These are phyloP conservation scores for Cryphonectria nitschkei DNA, from an alignment of 2,329 filamentous ascomycete genomes.

Conservation along the genomic window DNA sequence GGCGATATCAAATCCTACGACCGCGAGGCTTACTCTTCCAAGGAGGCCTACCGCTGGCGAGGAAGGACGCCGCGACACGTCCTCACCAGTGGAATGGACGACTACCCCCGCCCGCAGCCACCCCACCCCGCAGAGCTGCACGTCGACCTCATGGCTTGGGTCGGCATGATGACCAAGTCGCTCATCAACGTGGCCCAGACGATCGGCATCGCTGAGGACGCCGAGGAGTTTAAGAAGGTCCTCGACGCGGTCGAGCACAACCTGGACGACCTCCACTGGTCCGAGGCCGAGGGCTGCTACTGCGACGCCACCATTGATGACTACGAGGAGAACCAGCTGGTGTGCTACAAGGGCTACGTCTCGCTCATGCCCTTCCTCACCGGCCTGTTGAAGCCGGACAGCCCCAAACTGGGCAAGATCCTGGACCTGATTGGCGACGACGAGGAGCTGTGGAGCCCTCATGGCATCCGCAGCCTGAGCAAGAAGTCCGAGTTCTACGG, in stretches of 20 bases:
- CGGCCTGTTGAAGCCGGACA: constrained; percentile 75
- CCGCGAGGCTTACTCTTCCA: constrained; percentile 82
- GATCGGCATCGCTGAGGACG: constrained; percentile 78
- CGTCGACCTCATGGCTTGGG: constrained; percentile 92
- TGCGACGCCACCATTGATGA: constrained; percentile 96
- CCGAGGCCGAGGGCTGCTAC: constrained; percentile 76
- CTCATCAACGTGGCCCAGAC: constrained; percentile 77
- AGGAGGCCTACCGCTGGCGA: constrained; percentile 93
- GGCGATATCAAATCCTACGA: constrained; percentile 93
- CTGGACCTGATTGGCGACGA: constrained; percentile 80
- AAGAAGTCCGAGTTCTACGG: constrained; percentile 82
- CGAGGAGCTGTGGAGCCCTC: constrained; percentile 85
- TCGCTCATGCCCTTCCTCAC: constrained; percentile 91
- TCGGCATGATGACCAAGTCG: constrained; percentile 93
- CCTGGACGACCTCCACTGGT: constrained; percentile 93
- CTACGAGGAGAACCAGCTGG: constrained; percentile 85
- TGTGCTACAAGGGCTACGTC: constrained; percentile 97
- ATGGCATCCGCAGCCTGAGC: constrained; percentile 89
- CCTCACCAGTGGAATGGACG: constrained; percentile 90
- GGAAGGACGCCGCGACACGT: constrained; percentile 86
- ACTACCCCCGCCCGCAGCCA: constrained; percentile 92
- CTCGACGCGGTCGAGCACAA: constrained; percentile 81
- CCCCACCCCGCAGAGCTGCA: constrained; percentile 96
- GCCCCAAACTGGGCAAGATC: constrained; percentile 72
- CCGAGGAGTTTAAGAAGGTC: constrained; percentile 69